phyloP scores from a whole-genome alignment of 2,329 filamentous ascomycete species.

The Xylariaceae sp. region DNA sequence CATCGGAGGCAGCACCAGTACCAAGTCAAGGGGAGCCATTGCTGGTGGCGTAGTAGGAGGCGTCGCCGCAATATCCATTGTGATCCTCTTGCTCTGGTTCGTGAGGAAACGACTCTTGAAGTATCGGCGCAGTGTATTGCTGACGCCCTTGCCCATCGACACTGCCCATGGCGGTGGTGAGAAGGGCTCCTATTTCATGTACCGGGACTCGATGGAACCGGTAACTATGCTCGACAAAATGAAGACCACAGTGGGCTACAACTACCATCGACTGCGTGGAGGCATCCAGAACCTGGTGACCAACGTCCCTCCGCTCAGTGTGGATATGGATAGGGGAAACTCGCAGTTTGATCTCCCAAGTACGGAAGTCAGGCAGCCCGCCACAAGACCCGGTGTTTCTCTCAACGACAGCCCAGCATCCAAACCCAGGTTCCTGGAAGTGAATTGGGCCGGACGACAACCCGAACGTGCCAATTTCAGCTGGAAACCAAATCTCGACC shows the following conservation, averaged over 20 bases:
- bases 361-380: constrained; percentile 34
- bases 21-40: constrained; percentile 39
- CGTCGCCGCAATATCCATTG: constrained; percentile 40
- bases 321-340: constrained; percentile 49
- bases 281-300: constrained; percentile 31
- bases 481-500: constrained; percentile 33
- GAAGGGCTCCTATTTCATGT: constrained; percentile 37
- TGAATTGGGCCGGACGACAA: constrained; percentile 43
- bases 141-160: constrained; percentile 43
- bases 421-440: constrained; percentile 35
- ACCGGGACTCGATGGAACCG: constrained; percentile 45
- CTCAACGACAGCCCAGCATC: constrained; percentile 24
- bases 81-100: constrained; percentile 48
- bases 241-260: constrained; percentile 37
- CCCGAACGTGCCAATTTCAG: constrained; percentile 37
- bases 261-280: constrained; percentile 34
- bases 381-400: constrained; percentile 27
- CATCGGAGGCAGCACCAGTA: constrained; percentile 27
- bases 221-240: constrained; percentile 42
- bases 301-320: constrained; percentile 34
- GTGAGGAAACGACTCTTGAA: constrained; percentile 40
- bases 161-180: constrained; percentile 23
- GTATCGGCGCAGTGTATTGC: constrained; percentile 43
- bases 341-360: constrained; percentile 43
- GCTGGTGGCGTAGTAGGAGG: constrained; percentile 49